phyloP scores from a whole-genome alignment of 805 yeast species.

The Wickerhamomyces chambardii region DNA sequence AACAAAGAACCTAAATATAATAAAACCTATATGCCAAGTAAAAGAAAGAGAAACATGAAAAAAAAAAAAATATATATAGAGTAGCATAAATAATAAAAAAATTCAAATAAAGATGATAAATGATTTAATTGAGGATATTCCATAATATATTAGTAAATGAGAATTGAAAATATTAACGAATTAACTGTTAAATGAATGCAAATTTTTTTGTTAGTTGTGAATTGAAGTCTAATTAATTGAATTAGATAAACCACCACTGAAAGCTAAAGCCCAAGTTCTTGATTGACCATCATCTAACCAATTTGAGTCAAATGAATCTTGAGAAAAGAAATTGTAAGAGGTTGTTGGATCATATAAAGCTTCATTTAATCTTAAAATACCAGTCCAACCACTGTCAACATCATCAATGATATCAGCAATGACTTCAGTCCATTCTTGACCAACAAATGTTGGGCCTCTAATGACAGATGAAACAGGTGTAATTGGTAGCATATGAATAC shows the following conservation, averaged over 20 bases:
- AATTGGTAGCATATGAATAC: constrained; percentile 71
- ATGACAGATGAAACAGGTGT: constrained; percentile 53
- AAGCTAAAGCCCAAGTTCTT: constrained; percentile 53
- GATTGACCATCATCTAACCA: constrained; percentile 57
- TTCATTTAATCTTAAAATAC: constrained; percentile 30
- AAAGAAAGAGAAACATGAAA: too few relatives aligned
- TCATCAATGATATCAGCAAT: constrained; percentile 28
- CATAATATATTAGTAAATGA: too few relatives aligned
- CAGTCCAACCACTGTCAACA: constrained; percentile 57
- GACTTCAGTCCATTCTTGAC: constrained; percentile 51
- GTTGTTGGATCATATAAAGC: constrained; percentile 33
- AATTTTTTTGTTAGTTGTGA: too few relatives aligned
- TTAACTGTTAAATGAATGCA: too few relatives aligned
- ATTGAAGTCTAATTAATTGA: constrained; percentile 2
- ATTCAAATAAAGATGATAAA: too few relatives aligned
- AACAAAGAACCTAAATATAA: too few relatives aligned
- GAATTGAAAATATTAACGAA: too few relatives aligned
- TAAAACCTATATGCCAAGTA: too few relatives aligned
- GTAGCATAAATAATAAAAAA: too few relatives aligned
- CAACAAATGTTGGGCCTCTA: constrained; percentile 40
- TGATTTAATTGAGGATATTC: too few relatives aligned
- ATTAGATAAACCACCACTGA: constrained; percentile 36
- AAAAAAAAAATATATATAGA: too few relatives aligned
- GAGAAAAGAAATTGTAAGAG: constrained; percentile 33
- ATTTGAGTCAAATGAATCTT: constrained; percentile 18